Evolutionary conservation across 495 filamentous ascomycete genomes (phyloP).

Genomic region (Penicillium goetzii): DNA sequence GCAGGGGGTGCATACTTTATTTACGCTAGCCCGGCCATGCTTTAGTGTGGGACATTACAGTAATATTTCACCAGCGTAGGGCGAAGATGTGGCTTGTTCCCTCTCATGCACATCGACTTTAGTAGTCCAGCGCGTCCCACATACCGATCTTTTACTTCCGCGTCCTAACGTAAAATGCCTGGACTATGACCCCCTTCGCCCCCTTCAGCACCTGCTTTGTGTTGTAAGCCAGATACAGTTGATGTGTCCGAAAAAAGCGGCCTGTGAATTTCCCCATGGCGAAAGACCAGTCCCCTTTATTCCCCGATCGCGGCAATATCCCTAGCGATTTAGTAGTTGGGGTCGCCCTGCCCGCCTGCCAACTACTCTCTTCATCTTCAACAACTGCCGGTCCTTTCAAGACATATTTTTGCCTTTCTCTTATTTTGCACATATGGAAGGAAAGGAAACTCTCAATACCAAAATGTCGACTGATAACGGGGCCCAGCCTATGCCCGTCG

Average conservation of each 20-base stretch:
- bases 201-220: neutral
- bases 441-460: neutral
- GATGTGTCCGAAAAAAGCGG: neutral
- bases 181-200: slow-evolving; percentile 1
- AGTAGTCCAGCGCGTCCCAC: slow-evolving; percentile 2
- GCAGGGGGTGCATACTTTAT: slow-evolving; percentile 3
- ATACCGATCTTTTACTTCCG: slow-evolving; percentile 5
- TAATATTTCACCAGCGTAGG: neutral
- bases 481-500: slow-evolving; percentile 35
- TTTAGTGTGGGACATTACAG: neutral
- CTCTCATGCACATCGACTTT: neutral
- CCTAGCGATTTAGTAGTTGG: neutral
- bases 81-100: neutral
- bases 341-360: neutral
- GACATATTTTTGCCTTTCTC: neutral
- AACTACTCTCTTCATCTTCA: neutral
- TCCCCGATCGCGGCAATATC: neutral
- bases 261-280: neutral
- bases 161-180: slow-evolving; percentile 5
- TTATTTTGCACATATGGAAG: slow-evolving; percentile 5
- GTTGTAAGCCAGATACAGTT: neutral
- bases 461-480: slow-evolving; percentile 4
- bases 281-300: slow-evolving; percentile 1
- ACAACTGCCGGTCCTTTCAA: neutral
- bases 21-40: neutral